Conservation (phyloP, 2,329 filamentous ascomycete genomes). For the Botrytis tulipae region DNA sequence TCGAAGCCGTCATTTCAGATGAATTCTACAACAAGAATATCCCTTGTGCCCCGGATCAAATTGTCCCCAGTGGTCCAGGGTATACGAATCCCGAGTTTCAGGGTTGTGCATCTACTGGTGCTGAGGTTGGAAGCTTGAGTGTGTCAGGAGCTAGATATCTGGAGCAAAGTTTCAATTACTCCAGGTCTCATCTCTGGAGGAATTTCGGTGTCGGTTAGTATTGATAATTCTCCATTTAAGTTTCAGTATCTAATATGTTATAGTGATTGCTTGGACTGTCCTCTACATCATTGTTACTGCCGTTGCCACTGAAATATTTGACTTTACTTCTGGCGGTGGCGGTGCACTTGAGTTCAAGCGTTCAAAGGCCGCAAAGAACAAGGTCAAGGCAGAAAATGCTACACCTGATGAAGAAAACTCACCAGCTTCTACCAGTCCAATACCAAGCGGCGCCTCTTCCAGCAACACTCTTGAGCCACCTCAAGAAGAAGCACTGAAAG, state of each 20-base stretch:
- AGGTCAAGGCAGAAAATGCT: slow-evolving; percentile 45
- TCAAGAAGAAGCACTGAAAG: slow-evolving; percentile 44
- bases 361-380: slow-evolving; percentile 57
- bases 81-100: slow-evolving; percentile 53
- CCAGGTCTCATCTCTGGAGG: slow-evolving; percentile 59
- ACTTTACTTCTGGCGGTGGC: slow-evolving; percentile 60
- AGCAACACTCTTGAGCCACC: slow-evolving; percentile 18
- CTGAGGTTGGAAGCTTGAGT: slow-evolving; percentile 48
- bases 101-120: slow-evolving; percentile 62
- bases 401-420: slow-evolving; percentile 55
- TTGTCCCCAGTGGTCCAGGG: slow-evolving; percentile 59
- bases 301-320: slow-evolving; percentile 65
- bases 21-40: slow-evolving; percentile 58
- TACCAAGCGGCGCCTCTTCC: slow-evolving; percentile 37
- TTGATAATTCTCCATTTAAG: neutral
- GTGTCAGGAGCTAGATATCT: slow-evolving; percentile 57
- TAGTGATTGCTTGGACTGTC: slow-evolving; percentile 68
- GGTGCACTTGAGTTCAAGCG: slow-evolving; percentile 71
- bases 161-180: slow-evolving; percentile 54
- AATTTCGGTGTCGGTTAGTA: slow-evolving; percentile 55
- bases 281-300: slow-evolving; percentile 73
- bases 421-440: neutral
- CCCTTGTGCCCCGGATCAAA: slow-evolving; percentile 54
- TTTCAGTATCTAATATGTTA: neutral
- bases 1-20: slow-evolving; percentile 61